Conservation (phyloP, 768 basidiomycete genomes). For the Tylopilus vinaceipallidus region DNA sequence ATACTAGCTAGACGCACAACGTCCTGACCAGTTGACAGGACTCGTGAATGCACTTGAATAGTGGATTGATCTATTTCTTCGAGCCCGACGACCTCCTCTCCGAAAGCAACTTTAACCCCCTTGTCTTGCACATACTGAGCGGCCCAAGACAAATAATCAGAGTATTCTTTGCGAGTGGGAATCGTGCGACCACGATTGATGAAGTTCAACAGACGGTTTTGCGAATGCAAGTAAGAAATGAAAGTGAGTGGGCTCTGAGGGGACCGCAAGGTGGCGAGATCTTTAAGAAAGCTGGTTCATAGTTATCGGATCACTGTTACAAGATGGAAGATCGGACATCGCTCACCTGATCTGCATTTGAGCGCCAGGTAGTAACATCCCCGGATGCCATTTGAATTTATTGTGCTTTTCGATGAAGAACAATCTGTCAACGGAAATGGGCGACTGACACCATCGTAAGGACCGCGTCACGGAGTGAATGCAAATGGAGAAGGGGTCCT, state of each 20-base stretch:
- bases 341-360: constrained; percentile 53
- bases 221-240: constrained; percentile 49
- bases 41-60: constrained; percentile 39
- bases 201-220: constrained; percentile 48
- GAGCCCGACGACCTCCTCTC: constrained; percentile 46
- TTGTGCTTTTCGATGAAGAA: constrained; percentile 50
- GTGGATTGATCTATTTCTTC: constrained; percentile 32
- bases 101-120: constrained; percentile 44
- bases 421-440: constrained; percentile 27
- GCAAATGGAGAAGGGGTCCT: constrained; percentile 4
- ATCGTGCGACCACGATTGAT: constrained; percentile 52
- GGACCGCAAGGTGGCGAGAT: constrained; percentile 51
- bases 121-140: constrained; percentile 42
- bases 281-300: constrained; percentile 45
- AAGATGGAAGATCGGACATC: neutral
- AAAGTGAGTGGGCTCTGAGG: constrained; percentile 53
- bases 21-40: constrained; percentile 36
- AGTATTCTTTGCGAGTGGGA: constrained; percentile 51
- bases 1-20: constrained; percentile 38
- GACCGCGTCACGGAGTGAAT: neutral
- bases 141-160: constrained; percentile 55
- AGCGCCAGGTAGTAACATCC: constrained; percentile 51
- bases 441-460: constrained; percentile 7
- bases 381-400: constrained; percentile 53
- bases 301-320: constrained; percentile 4